Base-by-base conservation (phyloP, 306 rosid genomes). In the Astragalus membranaceus region DNA sequence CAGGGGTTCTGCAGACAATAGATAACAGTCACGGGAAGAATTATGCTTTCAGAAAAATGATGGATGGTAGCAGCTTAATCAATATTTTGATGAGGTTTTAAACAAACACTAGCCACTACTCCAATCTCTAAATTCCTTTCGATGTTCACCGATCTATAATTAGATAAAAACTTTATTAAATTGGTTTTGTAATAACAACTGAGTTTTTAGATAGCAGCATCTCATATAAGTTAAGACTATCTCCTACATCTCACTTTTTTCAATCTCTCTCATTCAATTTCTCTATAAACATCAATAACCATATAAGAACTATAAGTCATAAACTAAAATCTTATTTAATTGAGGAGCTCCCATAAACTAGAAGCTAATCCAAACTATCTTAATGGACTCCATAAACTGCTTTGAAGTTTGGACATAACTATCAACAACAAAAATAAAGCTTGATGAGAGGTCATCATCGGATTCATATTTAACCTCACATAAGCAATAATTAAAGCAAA, bases 1-100 rank as follows among this genome's bases (percentile, higher is more conserved):
- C 85, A 16, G 96, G 96, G 32, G 95, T 91, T 86, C 99, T 95
- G 78, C 80, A 77, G 51, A 63, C 56, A 58, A 81, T 58, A 67
- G 7, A 70, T 54, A 58, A 62, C 74, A 32, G 32, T n/a, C 42
- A 11, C 10, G 2, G 43, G 17, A 57, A 51, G 55, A 42, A 8
- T 33, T 39, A 52, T 23, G 11, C 37, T 41, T 56, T 52, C 46
- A 64, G 35, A 51, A 79, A 62, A 60, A 60, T 39, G 3, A 37
- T 32, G 43, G 67, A 46, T 12, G n/a, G 6, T 15, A 60, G 37
- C 13, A 26, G 75, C 69, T 74, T 44, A 53, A 13, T 61, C 65
- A 5, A 50, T 62, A 69, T 35, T 46, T 51, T 12, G 23, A 65
- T 55, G 30, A 46, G 39, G n/a, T 64, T 15, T 32, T 16, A 67